These are phyloP conservation scores for Angomonas ambiguus DNA, from an alignment of 208 protist species.

Conservation along the genomic window DNA sequence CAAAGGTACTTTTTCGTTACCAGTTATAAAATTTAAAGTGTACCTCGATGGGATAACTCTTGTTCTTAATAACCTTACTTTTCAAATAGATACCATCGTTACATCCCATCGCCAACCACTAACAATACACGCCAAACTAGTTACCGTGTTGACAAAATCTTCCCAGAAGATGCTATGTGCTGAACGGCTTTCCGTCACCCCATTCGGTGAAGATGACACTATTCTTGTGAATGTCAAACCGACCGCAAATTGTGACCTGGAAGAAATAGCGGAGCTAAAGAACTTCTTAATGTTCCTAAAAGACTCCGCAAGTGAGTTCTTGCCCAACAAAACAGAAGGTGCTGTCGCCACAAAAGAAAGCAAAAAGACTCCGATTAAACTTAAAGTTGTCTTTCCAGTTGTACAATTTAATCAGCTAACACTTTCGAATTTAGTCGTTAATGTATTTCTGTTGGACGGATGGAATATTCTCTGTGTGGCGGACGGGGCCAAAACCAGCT, in stretches of 20 bases:
- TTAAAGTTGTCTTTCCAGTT: neutral
- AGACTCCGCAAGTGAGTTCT: neutral
- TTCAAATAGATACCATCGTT: neutral
- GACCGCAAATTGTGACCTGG: conserved; percentile 10
- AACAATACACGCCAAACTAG: neutral
- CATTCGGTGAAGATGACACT: neutral
- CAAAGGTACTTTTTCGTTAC: neutral
- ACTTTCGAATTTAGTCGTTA: conserved; percentile 5
- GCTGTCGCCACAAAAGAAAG: neutral
- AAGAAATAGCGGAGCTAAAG: conserved; percentile 22
- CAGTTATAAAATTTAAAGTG: neutral
- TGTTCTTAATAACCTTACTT: neutral
- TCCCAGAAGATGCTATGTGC: neutral
- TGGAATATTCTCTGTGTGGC: conserved; percentile 36
- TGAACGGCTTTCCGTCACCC: neutral
- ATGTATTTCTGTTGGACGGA: conserved; percentile 19
- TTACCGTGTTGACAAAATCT: neutral
- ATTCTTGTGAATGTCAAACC: neutral
- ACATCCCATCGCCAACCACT: neutral
- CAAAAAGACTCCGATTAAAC: neutral
- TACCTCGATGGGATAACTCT: neutral
- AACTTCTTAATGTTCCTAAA: conserved; percentile 11
- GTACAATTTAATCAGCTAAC: conserved; percentile 9
- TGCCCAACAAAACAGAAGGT: neutral
- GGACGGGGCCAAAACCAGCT: conserved; percentile 19